Conservation (phyloP, 2,329 filamentous ascomycete genomes). For the Clathrospora elynae region DNA sequence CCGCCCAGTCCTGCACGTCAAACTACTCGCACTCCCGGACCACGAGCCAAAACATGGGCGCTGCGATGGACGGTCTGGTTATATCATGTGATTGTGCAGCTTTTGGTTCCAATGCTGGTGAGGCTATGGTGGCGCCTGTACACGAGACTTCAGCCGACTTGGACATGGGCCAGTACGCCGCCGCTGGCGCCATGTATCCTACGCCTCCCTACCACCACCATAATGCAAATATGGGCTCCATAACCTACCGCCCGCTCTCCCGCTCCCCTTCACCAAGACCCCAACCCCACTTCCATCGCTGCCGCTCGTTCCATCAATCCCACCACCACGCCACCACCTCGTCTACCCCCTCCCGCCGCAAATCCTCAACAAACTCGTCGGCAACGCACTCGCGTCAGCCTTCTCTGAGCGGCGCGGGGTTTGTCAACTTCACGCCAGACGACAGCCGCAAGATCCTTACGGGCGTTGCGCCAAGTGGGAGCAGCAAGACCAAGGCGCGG, state of each 20-base stretch:
- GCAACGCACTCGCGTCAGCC: conserved; percentile 51
- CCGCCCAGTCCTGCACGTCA: conserved; percentile 14
- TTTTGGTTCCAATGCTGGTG: conserved; percentile 25
- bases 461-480: conserved; percentile 89
- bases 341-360: conserved; percentile 24
- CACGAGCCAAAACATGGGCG: conserved; percentile 20
- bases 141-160: conserved; percentile 21
- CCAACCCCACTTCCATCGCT: conserved; percentile 35
- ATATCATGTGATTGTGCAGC: conserved; percentile 37
- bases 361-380: conserved; percentile 26
- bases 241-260: conserved; percentile 29
- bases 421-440: conserved; percentile 87
- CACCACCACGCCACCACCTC: conserved; percentile 13
- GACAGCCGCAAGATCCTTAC: conserved; percentile 81
- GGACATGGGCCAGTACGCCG: conserved; percentile 7
- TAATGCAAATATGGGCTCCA: conserved; percentile 26
- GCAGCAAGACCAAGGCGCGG: conserved; percentile 90
- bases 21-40: conserved; percentile 30
- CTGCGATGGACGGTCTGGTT: conserved; percentile 34
- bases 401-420: conserved; percentile 58
- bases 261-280: conserved; percentile 32
- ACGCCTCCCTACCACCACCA: conserved; percentile 18
- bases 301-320: conserved; percentile 24
- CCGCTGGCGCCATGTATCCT: conserved; percentile 19
- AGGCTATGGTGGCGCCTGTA: background rate